Conservation (phyloP, 1,284 basidiomycete species). For the Papiliotrema terrestris region DNA sequence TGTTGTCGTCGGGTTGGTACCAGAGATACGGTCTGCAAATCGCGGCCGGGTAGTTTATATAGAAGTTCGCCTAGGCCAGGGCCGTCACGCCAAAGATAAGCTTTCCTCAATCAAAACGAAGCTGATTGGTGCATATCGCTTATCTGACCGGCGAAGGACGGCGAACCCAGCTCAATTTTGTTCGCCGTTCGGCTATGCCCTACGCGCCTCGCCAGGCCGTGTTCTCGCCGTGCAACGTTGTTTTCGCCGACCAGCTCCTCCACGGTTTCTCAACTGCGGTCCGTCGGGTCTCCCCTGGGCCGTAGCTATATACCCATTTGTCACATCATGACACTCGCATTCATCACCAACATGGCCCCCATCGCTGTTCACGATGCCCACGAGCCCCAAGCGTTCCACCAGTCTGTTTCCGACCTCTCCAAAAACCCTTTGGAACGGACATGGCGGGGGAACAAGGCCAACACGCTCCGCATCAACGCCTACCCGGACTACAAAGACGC, state of each 20-base stretch:
- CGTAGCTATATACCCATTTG: no score
- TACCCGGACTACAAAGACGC: conserved; percentile 29
- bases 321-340: neutral
- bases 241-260: neutral
- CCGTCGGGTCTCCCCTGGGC: no score
- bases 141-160: neutral
- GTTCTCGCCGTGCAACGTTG: no score
- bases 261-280: neutral
- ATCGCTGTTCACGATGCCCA: conserved; percentile 5
- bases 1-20: neutral
- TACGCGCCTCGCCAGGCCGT: no score
- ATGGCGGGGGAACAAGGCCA: conserved; percentile 35
- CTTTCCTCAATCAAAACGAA: neutral
- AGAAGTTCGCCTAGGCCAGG: neutral
- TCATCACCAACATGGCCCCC: conserved; percentile 5
- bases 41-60: neutral
- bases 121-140: neutral
- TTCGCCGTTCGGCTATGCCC: no score
- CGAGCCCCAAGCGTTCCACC: conserved; percentile 11
- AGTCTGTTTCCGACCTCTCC: conserved; percentile 15
- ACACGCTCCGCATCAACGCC: conserved; percentile 24
- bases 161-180: no score
- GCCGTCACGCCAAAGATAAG: no score
- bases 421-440: conserved; percentile 31
- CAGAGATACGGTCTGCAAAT: neutral